These are phyloP conservation scores for Fusarium sp. DNA, from an alignment of 2,329 filamentous ascomycete genomes.

Conservation along the genomic window DNA sequence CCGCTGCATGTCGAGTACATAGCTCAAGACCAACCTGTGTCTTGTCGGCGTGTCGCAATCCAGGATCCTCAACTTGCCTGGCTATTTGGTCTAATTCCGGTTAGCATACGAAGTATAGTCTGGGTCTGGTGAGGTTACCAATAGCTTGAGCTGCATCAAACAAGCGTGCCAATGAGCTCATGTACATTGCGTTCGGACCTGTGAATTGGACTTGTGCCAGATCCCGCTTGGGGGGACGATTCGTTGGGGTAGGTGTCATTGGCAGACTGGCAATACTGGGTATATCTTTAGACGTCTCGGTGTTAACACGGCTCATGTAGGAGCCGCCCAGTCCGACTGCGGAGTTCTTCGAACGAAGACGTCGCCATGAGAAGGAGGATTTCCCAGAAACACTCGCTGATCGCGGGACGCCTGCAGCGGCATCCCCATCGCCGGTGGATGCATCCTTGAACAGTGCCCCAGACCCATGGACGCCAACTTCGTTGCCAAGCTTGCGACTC, in stretches of 20 bases:
- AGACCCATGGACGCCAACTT: constrained; percentile 85
- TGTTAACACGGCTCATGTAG: constrained; percentile 52
- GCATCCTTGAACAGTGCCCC: constrained; percentile 81
- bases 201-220: constrained; percentile 75
- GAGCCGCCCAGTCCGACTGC: constrained; percentile 66
- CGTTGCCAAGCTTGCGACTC: constrained; percentile 87
- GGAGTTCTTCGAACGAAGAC: constrained; percentile 89
- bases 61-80: constrained; percentile 94
- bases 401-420: constrained; percentile 57
- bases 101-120: constrained; percentile 35
- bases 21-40: constrained; percentile 96
- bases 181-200: constrained; percentile 90
- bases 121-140: constrained; percentile 67
- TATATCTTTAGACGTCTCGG: constrained; percentile 45
- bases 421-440: constrained; percentile 59
- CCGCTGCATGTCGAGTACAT: constrained; percentile 90
- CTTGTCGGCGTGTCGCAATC: constrained; percentile 88
- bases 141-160: constrained; percentile 94
- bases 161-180: constrained; percentile 86
- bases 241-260: constrained; percentile 75
- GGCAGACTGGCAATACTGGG: constrained; percentile 77
- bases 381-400: constrained; percentile 76
- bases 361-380: constrained; percentile 84
- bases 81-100: constrained; percentile 83
- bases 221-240: constrained; percentile 77